Evolutionary conservation across 2,329 filamentous ascomycete species (phyloP).

Genomic region (Neonectria magnoliae): DNA sequence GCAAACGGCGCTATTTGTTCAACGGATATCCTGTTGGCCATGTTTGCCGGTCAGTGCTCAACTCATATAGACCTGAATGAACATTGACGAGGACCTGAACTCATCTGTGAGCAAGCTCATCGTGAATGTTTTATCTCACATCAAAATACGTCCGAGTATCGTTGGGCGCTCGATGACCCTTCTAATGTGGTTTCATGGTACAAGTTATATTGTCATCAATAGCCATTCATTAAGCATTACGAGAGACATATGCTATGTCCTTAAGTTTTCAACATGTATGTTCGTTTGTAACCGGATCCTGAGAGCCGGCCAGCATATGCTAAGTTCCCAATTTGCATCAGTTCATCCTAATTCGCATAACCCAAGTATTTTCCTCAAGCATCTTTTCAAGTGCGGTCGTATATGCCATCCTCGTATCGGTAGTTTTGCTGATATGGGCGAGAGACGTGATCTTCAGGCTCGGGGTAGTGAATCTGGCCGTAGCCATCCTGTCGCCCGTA

Average conservation of each 20-base stretch:
- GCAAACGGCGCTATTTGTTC: not conserved
- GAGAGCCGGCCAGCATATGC: constrained; percentile 18
- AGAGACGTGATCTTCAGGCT: constrained; percentile 33
- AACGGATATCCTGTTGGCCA: too few species aligned
- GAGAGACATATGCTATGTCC: constrained; percentile 12
- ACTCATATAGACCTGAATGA: not conserved
- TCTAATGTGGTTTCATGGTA: not conserved
- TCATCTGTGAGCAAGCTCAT: not conserved
- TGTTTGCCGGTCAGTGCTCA: not conserved
- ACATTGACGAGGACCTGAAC: not conserved
- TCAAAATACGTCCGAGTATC: not conserved
- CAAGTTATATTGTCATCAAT: not conserved
- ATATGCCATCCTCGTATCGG: constrained; percentile 52
- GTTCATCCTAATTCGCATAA: constrained; percentile 5
- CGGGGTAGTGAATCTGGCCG: constrained; percentile 41
- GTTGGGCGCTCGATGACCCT: not conserved
- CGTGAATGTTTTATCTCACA: too few species aligned
- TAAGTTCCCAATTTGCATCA: constrained; percentile 27
- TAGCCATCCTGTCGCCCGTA: constrained; percentile 41
- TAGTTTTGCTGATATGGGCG: constrained; percentile 39
- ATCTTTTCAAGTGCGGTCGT: constrained; percentile 39
- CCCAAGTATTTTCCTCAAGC: not conserved
- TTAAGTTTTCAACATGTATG: constrained; percentile 17
- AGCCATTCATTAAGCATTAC: constrained; percentile 36
- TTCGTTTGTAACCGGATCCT: constrained; percentile 24